A percentile compares a stretch with the other conserved stretches of the same genome.
Conservation (phyloP, 768 basidiomycete genomes). For the Mycena metata region DNA sequence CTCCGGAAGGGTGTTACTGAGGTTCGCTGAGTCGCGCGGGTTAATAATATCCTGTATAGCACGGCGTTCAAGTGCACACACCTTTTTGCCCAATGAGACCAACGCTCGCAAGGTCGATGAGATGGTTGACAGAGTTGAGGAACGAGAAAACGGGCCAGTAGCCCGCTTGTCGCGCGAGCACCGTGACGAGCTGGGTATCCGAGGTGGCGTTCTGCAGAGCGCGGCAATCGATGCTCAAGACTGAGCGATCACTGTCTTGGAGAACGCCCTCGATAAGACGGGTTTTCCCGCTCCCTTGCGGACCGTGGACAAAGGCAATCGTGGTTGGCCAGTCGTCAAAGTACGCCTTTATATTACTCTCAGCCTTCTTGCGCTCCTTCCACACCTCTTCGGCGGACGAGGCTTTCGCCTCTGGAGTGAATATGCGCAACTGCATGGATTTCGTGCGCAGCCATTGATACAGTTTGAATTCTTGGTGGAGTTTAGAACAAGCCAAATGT, state of each 20-base stretch:
- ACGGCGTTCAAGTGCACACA: constrained; percentile 43
- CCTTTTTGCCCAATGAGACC: constrained; percentile 98
- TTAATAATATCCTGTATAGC: neutral
- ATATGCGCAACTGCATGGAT: constrained; percentile 63
- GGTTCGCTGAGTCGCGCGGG: constrained; percentile 69
- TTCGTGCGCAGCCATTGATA: constrained; percentile 83
- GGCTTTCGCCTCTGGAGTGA: constrained; percentile 44
- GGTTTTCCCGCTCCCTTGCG: constrained; percentile 86
- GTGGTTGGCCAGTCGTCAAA: constrained; percentile 84
- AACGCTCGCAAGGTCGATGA: constrained; percentile 93
- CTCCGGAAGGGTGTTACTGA: constrained; percentile 82
- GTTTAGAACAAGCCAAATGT: neutral
- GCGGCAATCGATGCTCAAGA: constrained; percentile 87
- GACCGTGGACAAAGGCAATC: constrained; percentile 84
- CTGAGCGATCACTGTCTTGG: constrained; percentile 67
- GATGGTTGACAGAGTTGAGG: constrained; percentile 80
- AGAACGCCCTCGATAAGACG: constrained; percentile 69
- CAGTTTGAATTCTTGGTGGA: constrained; percentile 69
- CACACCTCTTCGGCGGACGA: constrained; percentile 66
- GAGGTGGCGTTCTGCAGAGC: constrained; percentile 77
- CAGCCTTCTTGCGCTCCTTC: constrained; percentile 89
- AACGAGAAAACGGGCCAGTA: constrained; percentile 93
- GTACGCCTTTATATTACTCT: constrained; percentile 75
- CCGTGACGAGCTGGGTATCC: constrained; percentile 75
- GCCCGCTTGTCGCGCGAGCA: constrained; percentile 86